Conservation (phyloP, 116 monocot species). For the Iris pallida region DNA sequence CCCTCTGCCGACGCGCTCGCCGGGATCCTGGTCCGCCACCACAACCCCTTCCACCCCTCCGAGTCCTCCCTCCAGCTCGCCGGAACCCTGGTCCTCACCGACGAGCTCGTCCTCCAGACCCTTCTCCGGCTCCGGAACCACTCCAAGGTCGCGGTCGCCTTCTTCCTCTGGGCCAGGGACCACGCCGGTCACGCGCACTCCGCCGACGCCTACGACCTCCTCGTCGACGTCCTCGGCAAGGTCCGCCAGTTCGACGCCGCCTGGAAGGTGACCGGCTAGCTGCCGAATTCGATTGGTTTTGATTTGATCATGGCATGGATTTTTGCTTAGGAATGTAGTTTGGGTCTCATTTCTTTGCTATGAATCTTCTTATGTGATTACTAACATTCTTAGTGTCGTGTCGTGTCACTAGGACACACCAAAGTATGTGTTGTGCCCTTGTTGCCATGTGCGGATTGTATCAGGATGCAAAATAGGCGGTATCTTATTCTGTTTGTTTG, state of each 20-base stretch:
- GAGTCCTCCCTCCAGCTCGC: conserved; percentile 78
- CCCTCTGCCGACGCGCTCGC: conserved; percentile 56
- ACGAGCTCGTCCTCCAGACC: conserved; percentile 55
- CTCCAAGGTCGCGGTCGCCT: conserved; percentile 77
- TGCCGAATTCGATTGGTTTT: too few relatives aligned
- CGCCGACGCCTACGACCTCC: conserved; percentile 54
- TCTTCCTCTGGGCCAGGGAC: conserved; percentile 71
- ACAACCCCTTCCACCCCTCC: conserved; percentile 93
- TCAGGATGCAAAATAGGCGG: too few relatives aligned
- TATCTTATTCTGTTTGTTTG: too few relatives aligned
- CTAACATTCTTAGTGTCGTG: too few relatives aligned
- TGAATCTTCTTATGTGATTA: too few relatives aligned
- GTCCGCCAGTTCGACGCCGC: conserved; percentile 83
- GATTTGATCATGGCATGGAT: too few relatives aligned
- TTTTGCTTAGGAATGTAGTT: too few relatives aligned
- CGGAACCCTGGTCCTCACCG: conserved; percentile 37
- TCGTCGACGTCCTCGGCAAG: conserved; percentile 64
- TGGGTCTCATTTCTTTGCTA: too few relatives aligned
- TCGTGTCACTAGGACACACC: too few relatives aligned
- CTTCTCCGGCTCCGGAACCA: conserved; percentile 85
- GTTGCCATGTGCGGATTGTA: too few relatives aligned
- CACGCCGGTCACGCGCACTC: conserved; percentile 33
- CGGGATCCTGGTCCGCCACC: conserved; percentile 59
- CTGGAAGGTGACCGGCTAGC: conserved; percentile 24
- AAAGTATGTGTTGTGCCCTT: too few relatives aligned